Conservation (phyloP, 1,284 basidiomycete genomes). For the Trichosporon sp. region DNA sequence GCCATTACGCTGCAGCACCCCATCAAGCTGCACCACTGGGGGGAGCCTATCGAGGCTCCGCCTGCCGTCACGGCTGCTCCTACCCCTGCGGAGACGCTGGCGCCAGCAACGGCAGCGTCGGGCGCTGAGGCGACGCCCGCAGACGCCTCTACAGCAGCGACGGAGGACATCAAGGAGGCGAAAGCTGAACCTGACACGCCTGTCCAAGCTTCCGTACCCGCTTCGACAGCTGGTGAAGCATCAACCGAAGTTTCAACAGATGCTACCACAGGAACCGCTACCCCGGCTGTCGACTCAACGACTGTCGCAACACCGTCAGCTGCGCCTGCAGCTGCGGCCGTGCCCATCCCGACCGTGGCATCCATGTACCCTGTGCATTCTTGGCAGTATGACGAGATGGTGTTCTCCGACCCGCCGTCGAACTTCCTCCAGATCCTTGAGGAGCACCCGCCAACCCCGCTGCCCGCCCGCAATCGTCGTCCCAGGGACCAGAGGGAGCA, state of each 20-base stretch:
- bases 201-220: conserved; percentile 9
- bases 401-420: conserved; percentile 92
- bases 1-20: conserved; percentile 84
- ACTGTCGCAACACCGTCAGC: conserved; percentile 14
- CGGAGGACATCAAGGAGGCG: conserved; percentile 29
- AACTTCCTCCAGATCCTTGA: conserved; percentile 82
- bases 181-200: conserved; percentile 18
- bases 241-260: conserved; percentile 25
- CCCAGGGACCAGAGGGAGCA: conserved; percentile 47
- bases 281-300: conserved; percentile 12
- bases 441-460: conserved; percentile 76
- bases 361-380: conserved; percentile 70
- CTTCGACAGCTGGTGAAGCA: conserved; percentile 21
- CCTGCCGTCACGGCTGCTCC: conserved; percentile 61
- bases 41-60: conserved; percentile 53
- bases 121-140: conserved; percentile 22
- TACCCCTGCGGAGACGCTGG: conserved; percentile 14
- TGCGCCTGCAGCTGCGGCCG: conserved; percentile 8
- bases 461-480: conserved; percentile 66
- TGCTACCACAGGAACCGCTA: conserved; percentile 18
- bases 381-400: conserved; percentile 99
- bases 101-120: conserved; percentile 12
- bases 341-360: conserved; percentile 26
- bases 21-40: conserved; percentile 96
- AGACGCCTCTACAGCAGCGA: conserved; percentile 21